Percentiles rank a stretch among this genome's conserved stretches.
These are phyloP conservation scores for Mortierella sp. DNA, from an alignment of 371 early-diverging fungal species.

Conservation along the genomic window DNA sequence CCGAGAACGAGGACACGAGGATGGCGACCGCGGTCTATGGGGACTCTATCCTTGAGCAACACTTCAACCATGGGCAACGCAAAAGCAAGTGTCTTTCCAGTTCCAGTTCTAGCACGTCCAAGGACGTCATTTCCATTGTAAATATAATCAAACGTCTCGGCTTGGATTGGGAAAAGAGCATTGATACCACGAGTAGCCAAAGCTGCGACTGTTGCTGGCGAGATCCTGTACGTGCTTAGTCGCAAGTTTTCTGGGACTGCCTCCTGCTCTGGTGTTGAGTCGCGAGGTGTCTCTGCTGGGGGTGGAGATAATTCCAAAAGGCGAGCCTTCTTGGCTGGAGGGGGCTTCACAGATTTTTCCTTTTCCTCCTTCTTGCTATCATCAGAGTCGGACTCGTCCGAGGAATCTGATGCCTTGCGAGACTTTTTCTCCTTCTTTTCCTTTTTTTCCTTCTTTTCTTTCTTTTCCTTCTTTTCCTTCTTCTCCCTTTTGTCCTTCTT, in stretches of 20 bases:
- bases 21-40: slow-evolving; percentile 73
- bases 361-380: slow-evolving; percentile 51
- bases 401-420: slow-evolving; percentile 39
- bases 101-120: slow-evolving; percentile 96
- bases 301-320: slow-evolving; percentile 24
- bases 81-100: slow-evolving; percentile 95
- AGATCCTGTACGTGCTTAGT: slow-evolving; percentile 73
- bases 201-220: slow-evolving; percentile 41
- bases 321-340: slow-evolving; percentile 43
- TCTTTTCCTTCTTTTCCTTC: slow-evolving; percentile 59
- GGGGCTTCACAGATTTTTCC: slow-evolving; percentile 24
- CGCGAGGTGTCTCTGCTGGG: slow-evolving; percentile 32
- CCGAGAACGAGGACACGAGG: slow-evolving; percentile 87
- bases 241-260: slow-evolving; percentile 77
- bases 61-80: slow-evolving; percentile 89
- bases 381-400: slow-evolving; percentile 43
- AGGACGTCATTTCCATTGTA: slow-evolving; percentile 92
- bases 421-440: slow-evolving; percentile 58
- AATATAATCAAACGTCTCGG: slow-evolving; percentile 86
- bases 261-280: slow-evolving; percentile 58
- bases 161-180: slow-evolving; percentile 94
- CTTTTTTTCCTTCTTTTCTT: slow-evolving; percentile 54
- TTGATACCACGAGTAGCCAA: slow-evolving; percentile 73
- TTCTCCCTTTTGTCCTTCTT: slow-evolving; percentile 58
- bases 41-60: slow-evolving; percentile 68